Conservation (phyloP, 2,329 filamentous ascomycete species). For the Scopulariopsis brevicaulis region DNA sequence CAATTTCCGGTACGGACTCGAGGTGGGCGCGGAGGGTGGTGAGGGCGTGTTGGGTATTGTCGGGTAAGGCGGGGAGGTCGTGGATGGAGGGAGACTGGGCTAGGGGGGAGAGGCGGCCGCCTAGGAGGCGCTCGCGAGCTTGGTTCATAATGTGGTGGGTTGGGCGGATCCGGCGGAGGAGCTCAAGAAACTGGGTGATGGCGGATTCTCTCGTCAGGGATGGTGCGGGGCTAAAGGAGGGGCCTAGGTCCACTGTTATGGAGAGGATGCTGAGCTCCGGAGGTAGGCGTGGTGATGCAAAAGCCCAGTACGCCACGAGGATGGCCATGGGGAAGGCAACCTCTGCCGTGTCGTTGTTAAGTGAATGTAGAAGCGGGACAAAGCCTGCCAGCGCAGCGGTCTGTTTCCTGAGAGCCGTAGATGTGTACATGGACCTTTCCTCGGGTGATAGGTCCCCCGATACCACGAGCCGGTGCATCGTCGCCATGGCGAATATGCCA, state of each 20-base stretch:
- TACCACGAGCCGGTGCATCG: constrained; percentile 7
- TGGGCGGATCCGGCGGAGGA: background rate
- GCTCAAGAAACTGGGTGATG: constrained; percentile 2
- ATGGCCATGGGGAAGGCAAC: constrained; percentile 7
- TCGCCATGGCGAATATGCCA: constrained; percentile 9
- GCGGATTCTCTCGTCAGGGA: background rate
- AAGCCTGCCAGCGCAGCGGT: constrained; percentile 7
- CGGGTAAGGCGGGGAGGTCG: background rate
- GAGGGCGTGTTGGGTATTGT: background rate
- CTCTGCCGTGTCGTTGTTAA: constrained; percentile 3
- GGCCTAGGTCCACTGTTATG: background rate
- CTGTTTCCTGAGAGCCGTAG: constrained; percentile 6
- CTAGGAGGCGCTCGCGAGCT: background rate
- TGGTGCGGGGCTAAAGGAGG: background rate
- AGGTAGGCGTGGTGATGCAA: constrained; percentile 8
- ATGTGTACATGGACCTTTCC: background rate
- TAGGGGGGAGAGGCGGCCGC: background rate
- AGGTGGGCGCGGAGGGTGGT: background rate
- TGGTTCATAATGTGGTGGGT: background rate
- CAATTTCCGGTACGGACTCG: background rate
- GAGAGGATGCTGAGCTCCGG: constrained; percentile 6
- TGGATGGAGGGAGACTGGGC: background rate
- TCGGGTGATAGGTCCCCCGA: background rate
- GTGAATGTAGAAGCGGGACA: constrained; percentile 2
- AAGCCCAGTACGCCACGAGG: constrained; percentile 10